Evolutionary conservation across 2,329 filamentous ascomycete genomes (phyloP).

Genomic region (Apiospora phragmitis): DNA sequence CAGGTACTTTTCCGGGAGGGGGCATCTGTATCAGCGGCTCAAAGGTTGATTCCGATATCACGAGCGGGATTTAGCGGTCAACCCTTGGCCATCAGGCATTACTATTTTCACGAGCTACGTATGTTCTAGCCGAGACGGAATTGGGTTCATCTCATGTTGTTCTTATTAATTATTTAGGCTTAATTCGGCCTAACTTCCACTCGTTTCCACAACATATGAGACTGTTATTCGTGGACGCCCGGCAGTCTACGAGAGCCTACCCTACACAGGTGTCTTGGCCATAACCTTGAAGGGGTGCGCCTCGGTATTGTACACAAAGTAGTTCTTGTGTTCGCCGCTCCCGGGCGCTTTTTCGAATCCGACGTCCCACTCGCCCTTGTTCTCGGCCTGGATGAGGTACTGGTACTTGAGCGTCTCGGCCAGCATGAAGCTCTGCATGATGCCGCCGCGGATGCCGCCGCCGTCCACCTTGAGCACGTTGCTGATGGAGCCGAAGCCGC

Average conservation of each 20-base stretch:
- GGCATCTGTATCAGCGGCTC: too few species aligned
- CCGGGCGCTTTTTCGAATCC: conserved; percentile 62
- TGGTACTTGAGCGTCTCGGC: conserved; percentile 79
- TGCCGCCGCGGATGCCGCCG: conserved; percentile 1
- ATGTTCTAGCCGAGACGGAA: too few species aligned
- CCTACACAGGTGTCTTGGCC: conserved; percentile 5
- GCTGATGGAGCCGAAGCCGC: conserved; percentile 34
- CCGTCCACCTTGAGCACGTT: neutral
- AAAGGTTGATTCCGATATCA: too few species aligned
- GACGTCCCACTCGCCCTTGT: conserved; percentile 11
- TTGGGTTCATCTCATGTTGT: neutral
- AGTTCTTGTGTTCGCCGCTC: conserved; percentile 64
- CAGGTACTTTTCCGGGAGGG: too few species aligned
- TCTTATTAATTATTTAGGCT: neutral
- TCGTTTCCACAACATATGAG: neutral
- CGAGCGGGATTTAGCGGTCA: too few species aligned
- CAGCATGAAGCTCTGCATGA: conserved; percentile 62
- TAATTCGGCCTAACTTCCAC: neutral
- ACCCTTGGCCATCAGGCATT: too few species aligned
- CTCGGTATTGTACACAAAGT: conserved; percentile 63
- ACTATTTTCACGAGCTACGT: too few species aligned
- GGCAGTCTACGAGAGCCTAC: too few species aligned
- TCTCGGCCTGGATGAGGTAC: conserved; percentile 46
- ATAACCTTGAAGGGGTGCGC: conserved; percentile 41
- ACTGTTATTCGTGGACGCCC: neutral